A percentile compares a stretch with the other conserved stretches of the same genome.
Conservation (phyloP, 179 eudicot genomes). For the Actinidia arguta region DNA sequence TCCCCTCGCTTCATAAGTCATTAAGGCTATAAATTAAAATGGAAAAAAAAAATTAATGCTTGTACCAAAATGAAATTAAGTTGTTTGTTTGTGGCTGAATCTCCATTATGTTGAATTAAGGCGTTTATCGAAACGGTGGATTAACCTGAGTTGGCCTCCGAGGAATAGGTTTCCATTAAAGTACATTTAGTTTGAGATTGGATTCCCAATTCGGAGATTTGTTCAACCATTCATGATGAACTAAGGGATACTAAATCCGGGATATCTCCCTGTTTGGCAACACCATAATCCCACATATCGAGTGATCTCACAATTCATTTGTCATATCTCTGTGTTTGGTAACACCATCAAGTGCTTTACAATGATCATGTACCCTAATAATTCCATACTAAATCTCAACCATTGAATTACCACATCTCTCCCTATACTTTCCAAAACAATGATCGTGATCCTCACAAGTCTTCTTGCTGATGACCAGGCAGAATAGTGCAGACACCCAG, state of each 20-base stretch:
- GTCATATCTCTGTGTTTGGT: background rate
- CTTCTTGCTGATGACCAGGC: background rate
- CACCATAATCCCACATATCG: background rate
- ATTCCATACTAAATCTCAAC: background rate
- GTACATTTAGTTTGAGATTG: too few relatives aligned
- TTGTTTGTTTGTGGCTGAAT: too few relatives aligned
- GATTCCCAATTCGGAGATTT: background rate
- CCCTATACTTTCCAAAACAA: background rate
- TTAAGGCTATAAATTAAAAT: too few relatives aligned
- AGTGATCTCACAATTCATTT: background rate
- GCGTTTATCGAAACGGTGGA: too few relatives aligned
- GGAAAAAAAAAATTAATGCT: too few relatives aligned
- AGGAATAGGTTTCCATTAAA: too few relatives aligned
- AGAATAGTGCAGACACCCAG: too few relatives aligned
- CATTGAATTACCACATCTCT: background rate
- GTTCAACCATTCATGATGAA: background rate
- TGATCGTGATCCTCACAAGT: background rate
- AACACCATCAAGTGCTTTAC: background rate
- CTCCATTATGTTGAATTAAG: too few relatives aligned
- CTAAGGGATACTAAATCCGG: background rate
- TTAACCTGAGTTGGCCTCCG: too few relatives aligned
- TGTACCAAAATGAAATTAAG: too few relatives aligned
- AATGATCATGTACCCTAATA: background rate
- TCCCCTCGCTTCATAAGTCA: too few relatives aligned
- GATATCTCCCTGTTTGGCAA: constrained; percentile 12